phyloP scores from a whole-genome alignment of 2,329 filamentous ascomycete genomes.

The Penicillium sp. region DNA sequence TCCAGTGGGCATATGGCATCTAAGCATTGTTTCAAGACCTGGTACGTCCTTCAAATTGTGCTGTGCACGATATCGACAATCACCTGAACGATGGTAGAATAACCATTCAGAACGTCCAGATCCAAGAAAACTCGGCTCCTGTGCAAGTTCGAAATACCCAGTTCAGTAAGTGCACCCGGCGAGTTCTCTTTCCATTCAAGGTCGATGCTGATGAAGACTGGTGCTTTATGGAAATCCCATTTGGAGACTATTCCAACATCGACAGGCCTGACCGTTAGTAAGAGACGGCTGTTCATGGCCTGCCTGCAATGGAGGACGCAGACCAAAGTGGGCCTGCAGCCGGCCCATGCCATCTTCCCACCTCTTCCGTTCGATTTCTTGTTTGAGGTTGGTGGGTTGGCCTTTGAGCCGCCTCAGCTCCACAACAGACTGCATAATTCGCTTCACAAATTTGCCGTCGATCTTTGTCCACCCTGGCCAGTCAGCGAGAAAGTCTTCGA shows the following conservation, averaged over 20 bases:
- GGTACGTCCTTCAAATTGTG: constrained; percentile 52
- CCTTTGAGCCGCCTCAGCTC: constrained; percentile 45
- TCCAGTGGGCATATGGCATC: constrained; percentile 59
- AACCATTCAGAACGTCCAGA: background rate
- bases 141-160: constrained; percentile 77
- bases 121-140: constrained; percentile 53
- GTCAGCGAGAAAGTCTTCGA: constrained; percentile 28
- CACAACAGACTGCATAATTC: constrained; percentile 52
- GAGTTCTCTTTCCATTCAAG: constrained; percentile 73
- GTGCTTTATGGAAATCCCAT: constrained; percentile 50
- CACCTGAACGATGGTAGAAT: constrained; percentile 53
- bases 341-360: constrained; percentile 57
- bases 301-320: constrained; percentile 43
- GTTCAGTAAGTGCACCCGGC: constrained; percentile 69
- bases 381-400: too few species aligned
- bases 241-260: constrained; percentile 43
- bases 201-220: constrained; percentile 75
- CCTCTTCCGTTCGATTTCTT: too few species aligned
- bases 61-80: constrained; percentile 66
- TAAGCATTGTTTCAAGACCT: constrained; percentile 60
- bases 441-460: constrained; percentile 34
- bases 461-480: background rate
- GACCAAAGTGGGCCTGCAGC: constrained; percentile 66
- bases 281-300: constrained; percentile 1
- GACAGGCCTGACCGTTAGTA: constrained; percentile 29